Evolutionary conservation across 805 yeast genomes (phyloP), one percentile per base, ranked within the genome.

Genomic region (Crinitomyces ghanaensis): DNA sequence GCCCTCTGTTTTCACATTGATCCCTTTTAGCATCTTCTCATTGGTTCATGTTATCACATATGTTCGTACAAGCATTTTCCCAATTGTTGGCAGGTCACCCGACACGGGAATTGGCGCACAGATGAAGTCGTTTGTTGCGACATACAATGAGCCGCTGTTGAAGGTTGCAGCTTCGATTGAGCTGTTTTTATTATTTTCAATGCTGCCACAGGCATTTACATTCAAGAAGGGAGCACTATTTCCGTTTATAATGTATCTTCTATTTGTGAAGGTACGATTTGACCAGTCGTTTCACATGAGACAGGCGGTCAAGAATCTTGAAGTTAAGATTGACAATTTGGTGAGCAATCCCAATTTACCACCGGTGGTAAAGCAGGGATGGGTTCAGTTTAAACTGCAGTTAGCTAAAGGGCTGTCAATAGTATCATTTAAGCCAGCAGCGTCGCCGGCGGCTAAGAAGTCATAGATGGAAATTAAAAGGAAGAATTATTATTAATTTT

Each of bases 41-140:
- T 51, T 75, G 13, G 85, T 88, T 72, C 96, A 86, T 54, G 74
- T 73, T 7, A 62, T 85, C 49, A 75, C 78, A 13, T 88, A 82
- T 60, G 43, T 69, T 35, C 72, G 78, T 45, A 65, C 73, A 26
- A 68, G 66, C 42, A 43, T 88, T 36, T 62, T 86, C 33, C 94
- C 96, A 25, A 62, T 71, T 4, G 57, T 74, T 16, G 66, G 68
- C 35, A 32, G 57, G 38, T 35, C 52, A 4, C 33, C 57, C 12
- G 44, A 43, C 29, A 38, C 59, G 23, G 45, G 53, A 9, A 22
- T 41, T n/a, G 40, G 54, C 19, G 35, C 44, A 26, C 37, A 40
- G 35, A 54, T 76, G 26, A 63, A 59, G 34, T 38, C 44, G 7
- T 69, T 77, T 40, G 65, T 72, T 38, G 60, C 59, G 42, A 58